Evolutionary conservation across 495 filamentous ascomycete species (phyloP).

Genomic region (Poronia punctata): DNA sequence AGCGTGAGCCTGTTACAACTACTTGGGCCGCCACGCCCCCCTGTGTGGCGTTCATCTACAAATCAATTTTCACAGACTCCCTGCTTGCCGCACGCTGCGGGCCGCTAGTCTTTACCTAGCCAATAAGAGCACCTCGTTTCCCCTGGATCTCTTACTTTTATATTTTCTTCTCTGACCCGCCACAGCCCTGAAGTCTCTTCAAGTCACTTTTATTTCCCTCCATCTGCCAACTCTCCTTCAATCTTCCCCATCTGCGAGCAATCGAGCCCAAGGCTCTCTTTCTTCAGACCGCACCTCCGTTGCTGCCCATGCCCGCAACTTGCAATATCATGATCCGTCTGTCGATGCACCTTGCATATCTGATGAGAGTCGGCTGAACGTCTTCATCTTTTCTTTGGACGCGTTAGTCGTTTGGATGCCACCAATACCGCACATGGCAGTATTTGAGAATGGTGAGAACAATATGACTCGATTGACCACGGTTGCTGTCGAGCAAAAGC

Average conservation of each 20-base stretch:
- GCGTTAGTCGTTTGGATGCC: neutral
- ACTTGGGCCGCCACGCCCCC: constrained; percentile 22
- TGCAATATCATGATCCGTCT: too few species aligned
- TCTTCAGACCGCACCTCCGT: too few species aligned
- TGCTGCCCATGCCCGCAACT: too few species aligned
- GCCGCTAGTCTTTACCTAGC: constrained; percentile 36
- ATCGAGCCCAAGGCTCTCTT: neutral
- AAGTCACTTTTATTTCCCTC: constrained; percentile 24
- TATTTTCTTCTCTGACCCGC: constrained; percentile 23
- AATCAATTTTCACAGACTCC: constrained; percentile 15
- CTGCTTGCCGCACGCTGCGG: constrained; percentile 24
- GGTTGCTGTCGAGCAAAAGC: constrained; percentile 14
- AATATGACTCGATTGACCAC: constrained; percentile 27
- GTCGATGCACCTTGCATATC: too few species aligned
- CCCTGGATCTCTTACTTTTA: constrained; percentile 22
- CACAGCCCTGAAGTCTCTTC: constrained; percentile 19
- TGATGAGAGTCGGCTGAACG: too few species aligned
- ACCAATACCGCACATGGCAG: neutral
- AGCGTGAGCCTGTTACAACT: constrained; percentile 20
- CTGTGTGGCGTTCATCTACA: constrained; percentile 26
- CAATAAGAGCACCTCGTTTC: constrained; percentile 37
- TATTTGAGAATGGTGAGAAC: constrained; percentile 4
- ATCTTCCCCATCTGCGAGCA: constrained; percentile 7
- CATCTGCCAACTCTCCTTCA: constrained; percentile 10
- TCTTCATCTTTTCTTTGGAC: too few species aligned